These are phyloP conservation scores for Sesbania bispinosa DNA, from an alignment of 306 rosid genomes.

Conservation along the genomic window DNA sequence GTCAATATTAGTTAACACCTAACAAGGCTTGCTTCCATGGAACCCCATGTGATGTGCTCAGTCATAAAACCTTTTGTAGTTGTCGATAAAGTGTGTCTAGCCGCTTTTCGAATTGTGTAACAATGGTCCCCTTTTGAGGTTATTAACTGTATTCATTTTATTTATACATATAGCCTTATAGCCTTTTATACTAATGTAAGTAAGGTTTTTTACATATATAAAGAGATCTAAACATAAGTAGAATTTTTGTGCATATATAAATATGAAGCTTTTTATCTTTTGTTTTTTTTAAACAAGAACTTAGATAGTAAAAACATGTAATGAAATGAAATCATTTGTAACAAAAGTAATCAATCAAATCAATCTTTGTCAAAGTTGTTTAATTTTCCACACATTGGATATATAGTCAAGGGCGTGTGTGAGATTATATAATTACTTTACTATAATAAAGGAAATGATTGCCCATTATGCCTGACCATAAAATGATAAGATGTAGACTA, in stretches of 20 bases:
- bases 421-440: not conserved
- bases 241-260: too few species aligned
- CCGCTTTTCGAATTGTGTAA: slow-evolving; percentile 56
- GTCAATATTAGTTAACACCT: not conserved
- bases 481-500: slow-evolving; percentile 42
- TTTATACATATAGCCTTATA: too few species aligned
- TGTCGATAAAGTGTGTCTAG: slow-evolving; percentile 76
- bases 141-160: not conserved
- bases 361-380: not conserved
- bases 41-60: slow-evolving; percentile 63
- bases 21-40: slow-evolving; percentile 47
- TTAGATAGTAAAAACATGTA: not conserved
- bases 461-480: slow-evolving; percentile 18
- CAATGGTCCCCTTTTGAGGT: slow-evolving; percentile 41
- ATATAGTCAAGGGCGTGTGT: too few species aligned
- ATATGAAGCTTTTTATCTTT: too few species aligned
- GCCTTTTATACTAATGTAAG: not conserved
- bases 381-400: not conserved
- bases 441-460: slow-evolving; percentile 14
- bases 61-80: slow-evolving; percentile 56
- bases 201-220: not conserved
- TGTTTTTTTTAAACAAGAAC: too few species aligned
- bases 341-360: not conserved
- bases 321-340: not conserved
- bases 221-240: not conserved